These are phyloP conservation scores for Colletotrichum orbiculare DNA, from an alignment of 2,329 filamentous ascomycete genomes.

Conservation along the genomic window DNA sequence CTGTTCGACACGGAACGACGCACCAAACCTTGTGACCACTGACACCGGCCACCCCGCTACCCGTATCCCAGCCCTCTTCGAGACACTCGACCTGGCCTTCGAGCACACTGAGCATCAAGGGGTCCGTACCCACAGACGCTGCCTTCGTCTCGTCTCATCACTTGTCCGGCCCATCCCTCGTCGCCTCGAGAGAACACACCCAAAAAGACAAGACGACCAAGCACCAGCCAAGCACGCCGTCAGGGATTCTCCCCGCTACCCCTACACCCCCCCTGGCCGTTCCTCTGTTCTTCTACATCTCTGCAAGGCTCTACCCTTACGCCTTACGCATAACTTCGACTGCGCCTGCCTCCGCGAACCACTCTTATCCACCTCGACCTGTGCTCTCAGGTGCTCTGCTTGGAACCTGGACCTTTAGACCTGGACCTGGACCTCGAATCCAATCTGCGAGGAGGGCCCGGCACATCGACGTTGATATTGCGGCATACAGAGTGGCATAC, in stretches of 20 bases:
- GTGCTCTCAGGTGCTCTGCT: too few species aligned
- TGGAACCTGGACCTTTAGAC: too few species aligned
- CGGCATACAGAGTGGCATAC: too few species aligned
- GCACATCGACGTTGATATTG: too few species aligned
- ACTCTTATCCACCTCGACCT: too few species aligned
- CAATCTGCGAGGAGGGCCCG: too few species aligned
- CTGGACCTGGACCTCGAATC: too few species aligned
- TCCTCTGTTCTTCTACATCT: neutral
- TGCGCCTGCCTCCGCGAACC: neutral
- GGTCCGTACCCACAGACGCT: constrained; percentile 32
- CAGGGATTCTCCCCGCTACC: constrained; percentile 17
- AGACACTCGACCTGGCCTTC: constrained; percentile 28
- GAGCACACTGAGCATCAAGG: constrained; percentile 35
- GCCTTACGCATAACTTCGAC: constrained; percentile 6
- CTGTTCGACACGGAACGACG: constrained; percentile 18
- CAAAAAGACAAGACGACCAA: constrained; percentile 34
- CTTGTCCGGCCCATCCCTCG: constrained; percentile 1
- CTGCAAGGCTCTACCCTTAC: neutral
- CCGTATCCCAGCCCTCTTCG: constrained; percentile 32
- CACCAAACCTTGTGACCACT: constrained; percentile 22
- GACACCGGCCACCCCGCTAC: constrained; percentile 25
- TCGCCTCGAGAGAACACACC: constrained; percentile 1
- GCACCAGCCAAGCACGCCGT: constrained; percentile 28
- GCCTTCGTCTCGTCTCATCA: constrained; percentile 36
- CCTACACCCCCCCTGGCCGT: constrained; percentile 12